Percentiles rank a stretch among this genome's conserved stretches.
Evolutionary conservation across 2,329 filamentous ascomycete genomes (phyloP).

Genomic region (Epichloe elymi): DNA sequence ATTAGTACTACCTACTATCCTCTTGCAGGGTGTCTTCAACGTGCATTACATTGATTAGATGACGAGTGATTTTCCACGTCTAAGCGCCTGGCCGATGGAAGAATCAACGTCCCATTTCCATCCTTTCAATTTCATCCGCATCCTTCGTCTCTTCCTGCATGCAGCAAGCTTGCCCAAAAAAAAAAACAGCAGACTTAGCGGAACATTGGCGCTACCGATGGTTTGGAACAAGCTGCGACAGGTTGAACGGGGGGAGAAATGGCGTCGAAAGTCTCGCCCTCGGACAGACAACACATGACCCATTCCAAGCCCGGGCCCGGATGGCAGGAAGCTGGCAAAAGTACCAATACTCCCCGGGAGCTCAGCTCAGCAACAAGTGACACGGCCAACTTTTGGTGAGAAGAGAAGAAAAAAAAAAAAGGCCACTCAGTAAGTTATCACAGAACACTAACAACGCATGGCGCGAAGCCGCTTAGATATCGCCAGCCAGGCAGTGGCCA

Average conservation of each 20-base stretch:
- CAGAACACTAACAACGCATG: neutral
- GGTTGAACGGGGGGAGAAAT: neutral
- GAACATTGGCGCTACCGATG: neutral
- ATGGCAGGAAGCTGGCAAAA: neutral
- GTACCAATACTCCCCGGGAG: neutral
- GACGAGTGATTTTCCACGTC: conserved; percentile 8
- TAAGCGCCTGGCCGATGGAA: conserved; percentile 13
- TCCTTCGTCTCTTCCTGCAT: neutral
- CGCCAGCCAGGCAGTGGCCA: neutral
- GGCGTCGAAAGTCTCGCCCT: neutral
- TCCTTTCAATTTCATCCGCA: neutral
- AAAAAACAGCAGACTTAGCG: neutral
- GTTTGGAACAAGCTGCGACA: neutral
- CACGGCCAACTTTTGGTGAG: neutral
- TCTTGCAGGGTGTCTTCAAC: neutral
- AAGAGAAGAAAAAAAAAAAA: too few relatives aligned
- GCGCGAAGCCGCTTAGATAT: neutral
- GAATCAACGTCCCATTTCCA: neutral
- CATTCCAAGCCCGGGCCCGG: neutral
- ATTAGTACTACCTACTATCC: too few relatives aligned
- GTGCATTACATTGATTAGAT: neutral
- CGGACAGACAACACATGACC: neutral
- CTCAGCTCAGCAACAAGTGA: neutral
- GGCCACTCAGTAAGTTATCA: neutral
- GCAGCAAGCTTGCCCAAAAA: neutral